Conservation (phyloP, 176 grass and related monocot species). For the Tillandsia fasciculata region DNA sequence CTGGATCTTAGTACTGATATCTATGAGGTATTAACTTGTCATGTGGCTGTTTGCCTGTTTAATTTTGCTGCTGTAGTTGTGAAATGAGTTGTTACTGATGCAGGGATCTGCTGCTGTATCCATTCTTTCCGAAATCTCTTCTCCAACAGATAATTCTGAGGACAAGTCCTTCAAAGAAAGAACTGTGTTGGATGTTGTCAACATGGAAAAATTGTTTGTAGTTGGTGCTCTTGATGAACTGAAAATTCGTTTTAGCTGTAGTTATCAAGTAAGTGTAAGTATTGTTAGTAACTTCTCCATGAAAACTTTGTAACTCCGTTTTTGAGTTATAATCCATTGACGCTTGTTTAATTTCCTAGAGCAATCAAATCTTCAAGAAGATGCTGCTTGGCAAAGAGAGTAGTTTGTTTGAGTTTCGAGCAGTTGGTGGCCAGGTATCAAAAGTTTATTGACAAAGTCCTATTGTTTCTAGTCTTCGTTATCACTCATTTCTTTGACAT, state of each 20-base stretch:
- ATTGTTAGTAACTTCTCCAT: background rate
- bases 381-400: constrained; percentile 70
- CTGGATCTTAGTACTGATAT: too few relatives aligned
- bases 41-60: too few relatives aligned
- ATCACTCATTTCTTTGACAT: constrained; percentile 8
- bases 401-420: constrained; percentile 84
- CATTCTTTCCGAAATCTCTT: constrained; percentile 45
- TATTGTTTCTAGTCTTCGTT: constrained; percentile 13
- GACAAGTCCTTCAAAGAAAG: constrained; percentile 37
- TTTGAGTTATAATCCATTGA: background rate
- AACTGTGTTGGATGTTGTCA: constrained; percentile 34
- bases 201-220: constrained; percentile 75
- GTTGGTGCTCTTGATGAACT: constrained; percentile 92
- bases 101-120: constrained; percentile 64
- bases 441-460: constrained; percentile 11
- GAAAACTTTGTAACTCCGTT: background rate
- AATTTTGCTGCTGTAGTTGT: too few relatives aligned
- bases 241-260: constrained; percentile 78
- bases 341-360: constrained; percentile 25
- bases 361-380: constrained; percentile 61
- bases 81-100: constrained; percentile 1
- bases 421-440: constrained; percentile 79
- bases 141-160: constrained; percentile 19
- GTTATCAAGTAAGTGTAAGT: constrained; percentile 52
- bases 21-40: too few relatives aligned